Conservation (phyloP, 2,329 filamentous ascomycete species). For the Amylocarpus encephaloides region DNA sequence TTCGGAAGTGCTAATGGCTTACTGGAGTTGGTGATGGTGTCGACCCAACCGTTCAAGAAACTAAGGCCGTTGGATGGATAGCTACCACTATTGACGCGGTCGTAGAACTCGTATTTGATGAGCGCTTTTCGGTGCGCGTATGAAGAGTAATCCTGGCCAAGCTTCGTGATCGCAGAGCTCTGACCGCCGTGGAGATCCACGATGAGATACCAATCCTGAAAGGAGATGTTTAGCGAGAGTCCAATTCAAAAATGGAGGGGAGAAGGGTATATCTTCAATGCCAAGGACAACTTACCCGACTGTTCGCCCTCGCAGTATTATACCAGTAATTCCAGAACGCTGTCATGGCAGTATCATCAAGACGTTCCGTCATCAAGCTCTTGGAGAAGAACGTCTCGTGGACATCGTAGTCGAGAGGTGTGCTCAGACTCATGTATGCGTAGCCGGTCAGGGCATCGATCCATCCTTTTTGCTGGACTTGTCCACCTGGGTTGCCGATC, state of each 20-base stretch:
- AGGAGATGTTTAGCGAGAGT: neutral
- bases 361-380: constrained; percentile 14
- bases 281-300: neutral
- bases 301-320: constrained; percentile 1
- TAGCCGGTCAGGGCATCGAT: constrained; percentile 13
- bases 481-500: constrained; percentile 8
- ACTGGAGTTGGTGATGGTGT: constrained; percentile 1
- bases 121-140: constrained; percentile 16
- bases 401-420: constrained; percentile 14
- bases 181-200: constrained; percentile 18
- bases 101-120: constrained; percentile 18
- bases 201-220: constrained; percentile 18
- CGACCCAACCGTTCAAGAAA: constrained; percentile 12
- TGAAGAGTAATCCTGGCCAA: constrained; percentile 6
- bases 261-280: neutral
- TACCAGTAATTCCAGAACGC: constrained; percentile 15
- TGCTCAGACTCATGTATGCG: constrained; percentile 13
- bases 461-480: constrained; percentile 7
- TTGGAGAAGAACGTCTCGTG: constrained; percentile 21
- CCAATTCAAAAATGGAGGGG: neutral
- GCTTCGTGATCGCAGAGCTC: constrained; percentile 10
- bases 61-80: constrained; percentile 10
- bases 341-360: constrained; percentile 8
- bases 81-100: constrained; percentile 6
- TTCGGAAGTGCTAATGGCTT: constrained; percentile 1